These are phyloP conservation scores for Paecilomyces niveus DNA, from an alignment of 2,329 filamentous ascomycete species.

Conservation along the genomic window DNA sequence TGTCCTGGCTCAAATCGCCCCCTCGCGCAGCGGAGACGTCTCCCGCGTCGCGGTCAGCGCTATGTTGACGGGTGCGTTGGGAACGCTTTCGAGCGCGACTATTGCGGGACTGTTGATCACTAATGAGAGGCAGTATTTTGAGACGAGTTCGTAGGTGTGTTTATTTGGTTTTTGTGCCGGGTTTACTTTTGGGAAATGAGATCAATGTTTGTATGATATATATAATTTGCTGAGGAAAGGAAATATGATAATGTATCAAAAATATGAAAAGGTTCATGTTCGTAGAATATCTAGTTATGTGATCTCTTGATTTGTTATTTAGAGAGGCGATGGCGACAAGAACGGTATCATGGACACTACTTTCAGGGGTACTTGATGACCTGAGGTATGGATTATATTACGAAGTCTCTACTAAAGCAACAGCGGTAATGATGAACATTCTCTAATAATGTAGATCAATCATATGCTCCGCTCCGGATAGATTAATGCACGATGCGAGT, in stretches of 20 bases:
- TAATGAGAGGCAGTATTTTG: conserved; percentile 31
- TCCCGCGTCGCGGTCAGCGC: conserved; percentile 69
- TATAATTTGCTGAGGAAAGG: too few species aligned
- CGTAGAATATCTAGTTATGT: too few species aligned
- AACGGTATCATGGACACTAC: not conserved
- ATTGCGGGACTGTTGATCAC: conserved; percentile 71
- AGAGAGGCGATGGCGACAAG: too few species aligned
- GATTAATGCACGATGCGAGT: not conserved
- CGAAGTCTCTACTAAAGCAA: not conserved
- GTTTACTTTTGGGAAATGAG: too few species aligned
- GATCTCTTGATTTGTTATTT: too few species aligned
- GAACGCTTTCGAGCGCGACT: conserved; percentile 70
- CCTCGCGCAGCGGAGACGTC: conserved; percentile 66
- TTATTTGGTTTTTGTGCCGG: not conserved
- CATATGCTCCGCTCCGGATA: not conserved
- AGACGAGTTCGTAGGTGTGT: not conserved
- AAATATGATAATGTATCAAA: too few species aligned
- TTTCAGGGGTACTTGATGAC: not conserved
- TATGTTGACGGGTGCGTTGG: conserved; percentile 68
- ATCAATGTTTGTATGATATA: too few species aligned
- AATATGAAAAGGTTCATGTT: too few species aligned
- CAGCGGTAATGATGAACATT: not conserved
- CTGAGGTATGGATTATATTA: not conserved
- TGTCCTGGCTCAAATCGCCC: conserved; percentile 74
- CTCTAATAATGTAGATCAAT: not conserved